phyloP scores from a whole-genome alignment of 495 filamentous ascomycete species.

The Hypoxylon lienhwacheense region DNA sequence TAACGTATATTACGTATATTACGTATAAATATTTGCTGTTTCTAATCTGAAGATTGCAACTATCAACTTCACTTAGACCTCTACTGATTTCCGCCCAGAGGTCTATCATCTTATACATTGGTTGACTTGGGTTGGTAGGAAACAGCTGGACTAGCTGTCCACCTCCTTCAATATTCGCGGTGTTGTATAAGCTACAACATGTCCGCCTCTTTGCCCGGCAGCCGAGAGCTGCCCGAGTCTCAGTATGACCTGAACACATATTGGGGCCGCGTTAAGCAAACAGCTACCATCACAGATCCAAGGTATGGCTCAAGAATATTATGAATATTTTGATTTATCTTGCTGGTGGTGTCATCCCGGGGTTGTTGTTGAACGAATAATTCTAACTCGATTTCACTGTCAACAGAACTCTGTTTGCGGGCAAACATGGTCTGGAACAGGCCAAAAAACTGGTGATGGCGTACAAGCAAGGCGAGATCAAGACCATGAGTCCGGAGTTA shows the following conservation, averaged over 20 bases:
- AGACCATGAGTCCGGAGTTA: constrained; percentile 81
- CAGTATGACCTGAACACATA: constrained; percentile 92
- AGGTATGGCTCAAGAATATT: constrained; percentile 69
- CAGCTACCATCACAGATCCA: constrained; percentile 87
- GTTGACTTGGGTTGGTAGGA: no score
- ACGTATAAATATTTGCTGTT: no score
- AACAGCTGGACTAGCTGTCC: constrained; percentile 17
- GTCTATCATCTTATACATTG: no score
- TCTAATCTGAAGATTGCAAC: no score
- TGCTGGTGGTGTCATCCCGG: background rate
- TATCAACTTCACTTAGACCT: no score
- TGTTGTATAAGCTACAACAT: constrained; percentile 50
- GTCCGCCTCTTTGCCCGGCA: constrained; percentile 88
- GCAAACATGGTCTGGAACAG: constrained; percentile 71
- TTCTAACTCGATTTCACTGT: constrained; percentile 6
- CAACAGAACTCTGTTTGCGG: constrained; percentile 77
- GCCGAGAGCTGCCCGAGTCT: constrained; percentile 80
- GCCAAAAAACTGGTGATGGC: constrained; percentile 74
- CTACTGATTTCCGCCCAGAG: no score
- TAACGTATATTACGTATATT: no score
- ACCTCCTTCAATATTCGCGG: background rate
- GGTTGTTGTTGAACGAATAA: background rate
- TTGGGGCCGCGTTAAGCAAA: constrained; percentile 91
- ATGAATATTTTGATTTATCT: constrained; percentile 1
- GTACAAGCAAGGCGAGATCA: constrained; percentile 80